A percentile compares a stretch with the other conserved stretches of the same genome.
Conservation (phyloP, 2,329 filamentous ascomycete genomes). For the Anthostomella pinea region DNA sequence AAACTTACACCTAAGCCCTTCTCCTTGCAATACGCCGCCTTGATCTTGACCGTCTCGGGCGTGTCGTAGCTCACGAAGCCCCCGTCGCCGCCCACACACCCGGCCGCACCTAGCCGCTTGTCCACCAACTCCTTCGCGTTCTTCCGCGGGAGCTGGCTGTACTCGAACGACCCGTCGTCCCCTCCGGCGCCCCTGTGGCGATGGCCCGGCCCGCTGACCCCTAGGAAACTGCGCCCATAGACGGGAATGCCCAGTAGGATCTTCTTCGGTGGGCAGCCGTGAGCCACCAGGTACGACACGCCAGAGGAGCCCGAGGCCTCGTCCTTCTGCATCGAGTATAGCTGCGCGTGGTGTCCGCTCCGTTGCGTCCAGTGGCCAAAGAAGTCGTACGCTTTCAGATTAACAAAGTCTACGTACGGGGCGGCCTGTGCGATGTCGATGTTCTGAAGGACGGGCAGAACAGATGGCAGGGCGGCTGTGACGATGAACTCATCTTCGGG, state of each 20-base stretch:
- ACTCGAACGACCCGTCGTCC: conserved; percentile 71
- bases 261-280: conserved; percentile 67
- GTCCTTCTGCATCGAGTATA: conserved; percentile 60
- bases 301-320: conserved; percentile 65
- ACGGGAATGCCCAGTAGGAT: conserved; percentile 73
- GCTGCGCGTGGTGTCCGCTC: conserved; percentile 73
- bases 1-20: conserved; percentile 62
- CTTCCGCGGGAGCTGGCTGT: conserved; percentile 62
- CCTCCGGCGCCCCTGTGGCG: conserved; percentile 50
- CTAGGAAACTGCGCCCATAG: conserved; percentile 73
- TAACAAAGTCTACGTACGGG: conserved; percentile 69
- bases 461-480: conserved; percentile 69
- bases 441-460: conserved; percentile 61
- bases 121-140: conserved; percentile 66
- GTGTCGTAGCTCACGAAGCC: conserved; percentile 82
- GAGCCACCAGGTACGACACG: conserved; percentile 62
- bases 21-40: conserved; percentile 70
- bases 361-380: conserved; percentile 66
- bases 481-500: conserved; percentile 66
- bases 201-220: conserved; percentile 63
- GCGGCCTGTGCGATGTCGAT: conserved; percentile 65
- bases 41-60: conserved; percentile 70
- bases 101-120: conserved; percentile 64
- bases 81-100: conserved; percentile 68
- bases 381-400: conserved; percentile 80